Base-by-base conservation (phyloP, 2,329 filamentous ascomycete species). In the Nannizziopsis arthrosporioides region DNA sequence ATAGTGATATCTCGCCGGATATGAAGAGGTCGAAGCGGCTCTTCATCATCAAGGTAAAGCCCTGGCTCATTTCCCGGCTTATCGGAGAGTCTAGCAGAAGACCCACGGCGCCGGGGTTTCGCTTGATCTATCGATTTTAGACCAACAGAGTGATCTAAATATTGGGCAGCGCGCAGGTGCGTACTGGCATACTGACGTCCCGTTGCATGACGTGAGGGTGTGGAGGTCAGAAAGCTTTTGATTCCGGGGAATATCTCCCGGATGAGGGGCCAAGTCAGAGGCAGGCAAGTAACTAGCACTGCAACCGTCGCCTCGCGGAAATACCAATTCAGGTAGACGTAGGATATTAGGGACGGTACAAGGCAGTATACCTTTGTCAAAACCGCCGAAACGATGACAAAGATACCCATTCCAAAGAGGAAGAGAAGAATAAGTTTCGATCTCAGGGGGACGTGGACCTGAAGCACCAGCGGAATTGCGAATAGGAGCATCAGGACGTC, bases 261-360 rank as follows among this genome's bases (percentile, higher is more conserved):
- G 6, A 75, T 57, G 1, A 75, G 63, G 1, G 72, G 72, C 73
- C 73, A 76, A 10, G 73, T 67, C 37, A 72, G 69, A 0, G 72
- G 72, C 1, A 75, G 58, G 49, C 75, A 75, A 51, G 73, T 73
- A 14, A 76, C 72, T 1, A 74, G 60, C 30, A 71, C 59, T 22
- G 66, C 67, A 12, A 68, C 67, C 1, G 65, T 66, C 5, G 66
- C 66, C 61, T 71, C 68, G 10, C 68, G 65, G 58, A 69, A 68
- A 53, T 71, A 72, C 70, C 70, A 72, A 55, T 68, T 69, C 65
- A 72, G 65, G 57, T 70, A 67, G 48, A 66, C 59, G 50, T 67
- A 68, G 35, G 64, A 66, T 38, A 68, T 63, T 31, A 70, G 54
- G 1, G 60, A 53, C 1, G 69, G 62, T 17, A 68, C 65, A 38